A percentile compares a stretch with the other conserved stretches of the same genome.
These are phyloP conservation scores for Solanum pinnatisectum DNA, from an alignment of 257 asterid species.

Conservation along the genomic window DNA sequence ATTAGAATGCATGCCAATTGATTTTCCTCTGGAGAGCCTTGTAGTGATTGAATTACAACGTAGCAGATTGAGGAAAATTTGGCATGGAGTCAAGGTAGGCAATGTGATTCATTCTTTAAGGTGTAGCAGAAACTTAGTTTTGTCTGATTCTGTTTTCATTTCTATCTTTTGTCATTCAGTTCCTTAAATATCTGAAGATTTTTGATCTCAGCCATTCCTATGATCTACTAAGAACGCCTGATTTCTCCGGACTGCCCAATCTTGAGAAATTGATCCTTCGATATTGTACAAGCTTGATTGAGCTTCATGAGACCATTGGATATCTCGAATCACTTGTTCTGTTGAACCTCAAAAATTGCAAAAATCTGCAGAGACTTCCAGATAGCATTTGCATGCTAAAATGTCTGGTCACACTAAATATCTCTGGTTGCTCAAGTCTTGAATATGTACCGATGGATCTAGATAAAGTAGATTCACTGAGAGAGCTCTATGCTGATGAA, in stretches of 20 bases:
- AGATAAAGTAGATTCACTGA: neutral
- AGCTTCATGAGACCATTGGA: slow-evolving; percentile 8
- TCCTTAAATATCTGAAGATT: slow-evolving; percentile 4
- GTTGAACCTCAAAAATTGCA: slow-evolving; percentile 11
- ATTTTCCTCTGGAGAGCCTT: slow-evolving; percentile 7
- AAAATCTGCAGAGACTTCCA: slow-evolving; percentile 6
- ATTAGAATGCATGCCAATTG: slow-evolving; percentile 1
- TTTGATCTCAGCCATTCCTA: slow-evolving; percentile 11
- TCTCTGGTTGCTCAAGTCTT: slow-evolving; percentile 14
- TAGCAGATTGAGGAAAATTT: slow-evolving; percentile 7
- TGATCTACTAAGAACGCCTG: slow-evolving; percentile 1
- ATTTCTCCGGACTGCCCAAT: slow-evolving; percentile 3
- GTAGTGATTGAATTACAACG: slow-evolving; percentile 10
- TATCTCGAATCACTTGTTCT: neutral
- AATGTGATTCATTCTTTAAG: neutral
- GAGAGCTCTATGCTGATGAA: slow-evolving; percentile 5
- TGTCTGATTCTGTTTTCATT: neutral
- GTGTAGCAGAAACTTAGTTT: neutral
- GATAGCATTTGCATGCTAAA: slow-evolving; percentile 2
- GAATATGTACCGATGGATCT: neutral
- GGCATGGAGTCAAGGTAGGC: slow-evolving; percentile 9
- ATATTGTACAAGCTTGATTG: slow-evolving; percentile 5
- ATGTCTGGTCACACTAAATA: slow-evolving; percentile 3
- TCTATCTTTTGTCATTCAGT: neutral
- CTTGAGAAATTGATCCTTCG: slow-evolving; percentile 8